Evolutionary conservation across 192 early-diverging fungal species (phyloP), one percentile per base, ranked within the genome.

Genomic region (Oehlia diaphana): DNA sequence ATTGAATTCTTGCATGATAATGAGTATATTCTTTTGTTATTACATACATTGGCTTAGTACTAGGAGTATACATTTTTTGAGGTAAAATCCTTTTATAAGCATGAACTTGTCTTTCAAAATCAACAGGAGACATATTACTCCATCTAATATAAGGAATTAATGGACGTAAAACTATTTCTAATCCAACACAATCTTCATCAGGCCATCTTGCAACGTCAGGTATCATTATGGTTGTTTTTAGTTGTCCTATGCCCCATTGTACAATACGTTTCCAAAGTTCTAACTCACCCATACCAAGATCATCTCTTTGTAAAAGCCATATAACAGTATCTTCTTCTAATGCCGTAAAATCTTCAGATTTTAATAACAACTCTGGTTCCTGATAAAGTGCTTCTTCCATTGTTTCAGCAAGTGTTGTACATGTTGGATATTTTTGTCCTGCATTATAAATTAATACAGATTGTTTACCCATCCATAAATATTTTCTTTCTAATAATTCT

Each of bases 401-500:
- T n/a, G 26, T 72, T 26, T 72, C 70, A 6, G 42, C 39, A 47
- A 72, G 44, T 49, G 9, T n/a, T 28, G 70, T 49, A 26, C 70
- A 72, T 13, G 70, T 72, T 26, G 70, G 70, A 72, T 50, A 72
- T 49, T 72, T 72, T 49, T 72, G 70, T 13, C 70, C 44, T 12
- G 70, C 70, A 49, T 72, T 72, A 72, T 49, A 72, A 49, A 72
- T 72, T 72, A 72, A 72, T 72, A 72, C 70, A 4, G 70, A 72
- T 72, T 72, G 37, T 72, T 72, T 44, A 26, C 39, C 21, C 42
- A 72, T 72, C 70, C 70, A 72, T 44, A 72, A 26, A 49, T 72
- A 44, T 28, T 72, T 72, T 19, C 70, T 39, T 12, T 72, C 70
- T n/a, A 72, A 12, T 49, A 72, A 72, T 49, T 26, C 42, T 49